phyloP scores from a whole-genome alignment of 2,329 filamentous ascomycete genomes.

The Penicillium sp. region DNA sequence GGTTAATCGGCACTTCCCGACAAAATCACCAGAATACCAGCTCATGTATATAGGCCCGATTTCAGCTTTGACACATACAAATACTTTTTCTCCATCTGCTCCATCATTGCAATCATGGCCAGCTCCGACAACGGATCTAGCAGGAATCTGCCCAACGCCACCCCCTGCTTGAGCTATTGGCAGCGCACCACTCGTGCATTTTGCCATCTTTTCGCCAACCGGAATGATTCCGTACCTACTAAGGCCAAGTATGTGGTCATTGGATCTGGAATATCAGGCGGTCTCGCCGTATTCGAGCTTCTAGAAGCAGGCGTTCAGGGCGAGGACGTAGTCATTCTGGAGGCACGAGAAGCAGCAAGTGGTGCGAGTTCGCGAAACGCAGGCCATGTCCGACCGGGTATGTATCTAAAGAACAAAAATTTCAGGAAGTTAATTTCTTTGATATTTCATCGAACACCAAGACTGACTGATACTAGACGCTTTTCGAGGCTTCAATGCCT shows the following conservation, averaged over 20 bases:
- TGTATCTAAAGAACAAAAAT: not conserved
- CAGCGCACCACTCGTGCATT: conserved; percentile 30
- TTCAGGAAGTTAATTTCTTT: not conserved
- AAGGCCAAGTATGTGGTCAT: conserved; percentile 23
- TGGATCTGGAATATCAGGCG: conserved; percentile 28
- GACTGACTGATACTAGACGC: conserved; percentile 38
- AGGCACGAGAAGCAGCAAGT: conserved; percentile 29
- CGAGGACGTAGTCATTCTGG: conserved; percentile 27
- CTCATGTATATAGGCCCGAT: conserved; percentile 42
- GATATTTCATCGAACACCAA: no score
- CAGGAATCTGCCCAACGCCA: conserved; percentile 28
- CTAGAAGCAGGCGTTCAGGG: conserved; percentile 22
- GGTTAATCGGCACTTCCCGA: not conserved
- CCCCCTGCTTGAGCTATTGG: conserved; percentile 43
- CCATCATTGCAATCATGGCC: not conserved
- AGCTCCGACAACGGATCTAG: conserved; percentile 11
- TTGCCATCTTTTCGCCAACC: conserved; percentile 21
- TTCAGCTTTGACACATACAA: conserved; percentile 30
- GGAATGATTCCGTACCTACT: conserved; percentile 7
- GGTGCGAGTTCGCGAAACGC: conserved; percentile 32
- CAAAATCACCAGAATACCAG: no score
- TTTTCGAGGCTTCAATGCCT: conserved; percentile 54
- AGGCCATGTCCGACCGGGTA: conserved; percentile 31
- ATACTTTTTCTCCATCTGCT: not conserved
- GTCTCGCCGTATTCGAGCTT: conserved; percentile 24